Percentiles rank a stretch among this genome's conserved stretches.
Conservation (phyloP, 2,329 filamentous ascomycete genomes). For the Kalmusia sp. region DNA sequence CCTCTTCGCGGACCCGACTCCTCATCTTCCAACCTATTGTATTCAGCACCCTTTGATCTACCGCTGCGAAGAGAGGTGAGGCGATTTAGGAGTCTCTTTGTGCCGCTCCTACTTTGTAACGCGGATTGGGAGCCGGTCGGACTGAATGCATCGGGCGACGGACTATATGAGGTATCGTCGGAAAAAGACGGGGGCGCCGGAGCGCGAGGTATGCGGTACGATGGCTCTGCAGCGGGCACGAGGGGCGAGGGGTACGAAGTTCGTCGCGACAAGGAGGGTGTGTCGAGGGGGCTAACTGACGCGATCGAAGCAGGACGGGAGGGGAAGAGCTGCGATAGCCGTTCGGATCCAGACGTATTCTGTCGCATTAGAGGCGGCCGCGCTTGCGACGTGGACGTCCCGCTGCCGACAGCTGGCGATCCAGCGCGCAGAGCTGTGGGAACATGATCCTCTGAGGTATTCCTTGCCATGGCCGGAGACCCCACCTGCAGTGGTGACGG, state of each 20-base stretch:
- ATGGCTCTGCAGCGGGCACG: slow-evolving; percentile 31
- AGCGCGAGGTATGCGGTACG: slow-evolving; percentile 38
- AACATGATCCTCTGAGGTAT: slow-evolving; percentile 26
- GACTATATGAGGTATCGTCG: slow-evolving; percentile 38
- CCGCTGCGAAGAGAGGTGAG: slow-evolving; percentile 36
- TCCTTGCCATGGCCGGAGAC: slow-evolving; percentile 28
- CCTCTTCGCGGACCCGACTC: slow-evolving; percentile 24
- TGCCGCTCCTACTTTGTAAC: slow-evolving; percentile 30
- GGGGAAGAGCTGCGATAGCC: slow-evolving; percentile 47
- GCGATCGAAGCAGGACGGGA: slow-evolving; percentile 38
- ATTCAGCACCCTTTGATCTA: slow-evolving; percentile 24
- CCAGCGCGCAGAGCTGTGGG: slow-evolving; percentile 39
- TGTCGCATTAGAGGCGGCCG: slow-evolving; percentile 35
- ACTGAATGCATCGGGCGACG: slow-evolving; percentile 27
- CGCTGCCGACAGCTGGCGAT: slow-evolving; percentile 32
- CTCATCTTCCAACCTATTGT: slow-evolving; percentile 43
- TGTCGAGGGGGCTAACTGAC: slow-evolving; percentile 28
- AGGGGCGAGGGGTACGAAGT: slow-evolving; percentile 41
- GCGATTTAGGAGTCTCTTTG: slow-evolving; percentile 38
- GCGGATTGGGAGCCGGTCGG: slow-evolving; percentile 21
- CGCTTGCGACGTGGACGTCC: slow-evolving; percentile 16
- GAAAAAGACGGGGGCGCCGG: slow-evolving; percentile 41
- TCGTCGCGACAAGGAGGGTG: slow-evolving; percentile 27
- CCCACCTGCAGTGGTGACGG: slow-evolving; percentile 40
- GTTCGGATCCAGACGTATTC: slow-evolving; percentile 40